Evolutionary conservation across 2,329 filamentous ascomycete genomes (phyloP).

Genomic region (Fusarium irregulare): DNA sequence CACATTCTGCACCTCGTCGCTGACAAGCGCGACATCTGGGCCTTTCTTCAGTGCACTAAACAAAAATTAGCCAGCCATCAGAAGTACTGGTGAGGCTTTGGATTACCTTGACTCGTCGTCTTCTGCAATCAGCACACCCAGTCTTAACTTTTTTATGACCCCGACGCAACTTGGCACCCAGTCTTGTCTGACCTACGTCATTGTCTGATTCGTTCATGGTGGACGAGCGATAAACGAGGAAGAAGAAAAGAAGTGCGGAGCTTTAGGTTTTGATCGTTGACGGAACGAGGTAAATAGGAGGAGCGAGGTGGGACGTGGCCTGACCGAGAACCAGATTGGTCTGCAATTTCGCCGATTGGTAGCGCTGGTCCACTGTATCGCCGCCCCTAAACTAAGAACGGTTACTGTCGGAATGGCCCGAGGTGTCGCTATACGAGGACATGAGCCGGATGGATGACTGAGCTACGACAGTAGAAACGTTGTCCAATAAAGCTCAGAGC

Average conservation of each 20-base stretch:
- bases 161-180: not conserved
- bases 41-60: constrained; percentile 2
- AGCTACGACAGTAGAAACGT: not conserved
- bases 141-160: constrained; percentile 20
- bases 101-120: constrained; percentile 14
- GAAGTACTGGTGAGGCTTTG: not conserved
- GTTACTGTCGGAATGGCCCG: not conserved
- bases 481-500: no score
- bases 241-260: not conserved
- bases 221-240: not conserved
- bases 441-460: not conserved
- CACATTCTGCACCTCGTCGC: constrained; percentile 4
- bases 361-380: not conserved
- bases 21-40: constrained; percentile 4
- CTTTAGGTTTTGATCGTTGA: not conserved
- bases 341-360: not conserved
- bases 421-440: not conserved
- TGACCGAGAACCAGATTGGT: not conserved
- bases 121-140: constrained; percentile 10
- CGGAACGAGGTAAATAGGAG: not conserved
- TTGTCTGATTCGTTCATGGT: not conserved
- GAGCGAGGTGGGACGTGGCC: not conserved
- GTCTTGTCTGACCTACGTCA: not conserved
- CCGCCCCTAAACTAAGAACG: not conserved
- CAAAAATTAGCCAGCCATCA: not conserved